phyloP scores from a whole-genome alignment of 495 filamentous ascomycete species.

The Filosporella fistucella region DNA sequence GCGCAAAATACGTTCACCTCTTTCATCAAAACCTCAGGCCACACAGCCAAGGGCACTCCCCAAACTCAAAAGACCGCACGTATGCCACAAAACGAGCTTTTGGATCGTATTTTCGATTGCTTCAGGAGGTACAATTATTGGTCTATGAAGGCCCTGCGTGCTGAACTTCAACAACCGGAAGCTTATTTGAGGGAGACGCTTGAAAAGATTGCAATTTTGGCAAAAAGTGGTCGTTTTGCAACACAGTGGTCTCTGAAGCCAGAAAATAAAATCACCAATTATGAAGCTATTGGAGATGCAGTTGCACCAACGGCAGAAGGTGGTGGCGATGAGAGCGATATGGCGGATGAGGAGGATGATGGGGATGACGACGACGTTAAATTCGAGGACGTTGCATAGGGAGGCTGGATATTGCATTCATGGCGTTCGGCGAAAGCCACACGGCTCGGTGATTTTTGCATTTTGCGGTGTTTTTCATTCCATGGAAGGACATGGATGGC shows the following conservation, averaged over 20 bases:
- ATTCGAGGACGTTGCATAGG: constrained; percentile 76
- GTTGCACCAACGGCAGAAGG: constrained; percentile 48
- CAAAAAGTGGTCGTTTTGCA: constrained; percentile 75
- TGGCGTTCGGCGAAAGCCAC: too few relatives aligned
- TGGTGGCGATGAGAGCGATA: constrained; percentile 37
- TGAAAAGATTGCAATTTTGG: constrained; percentile 74
- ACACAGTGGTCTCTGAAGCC: constrained; percentile 78
- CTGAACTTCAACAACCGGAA: constrained; percentile 75
- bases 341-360: constrained; percentile 56
- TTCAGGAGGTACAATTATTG: constrained; percentile 86
- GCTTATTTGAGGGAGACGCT: constrained; percentile 83
- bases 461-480: too few relatives aligned
- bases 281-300: constrained; percentile 33
- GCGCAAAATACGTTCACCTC: constrained; percentile 40
- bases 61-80: constrained; percentile 65
- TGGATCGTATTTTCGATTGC: constrained; percentile 74
- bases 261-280: constrained; percentile 59
- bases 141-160: constrained; percentile 77
- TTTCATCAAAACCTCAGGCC: constrained; percentile 45
- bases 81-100: constrained; percentile 78
- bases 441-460: too few relatives aligned
- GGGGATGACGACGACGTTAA: constrained; percentile 62
- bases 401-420: too few relatives aligned
- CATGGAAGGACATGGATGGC: too few relatives aligned
- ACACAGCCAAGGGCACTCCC: background rate